These are phyloP conservation scores for Rhizoctonia solani DNA, from an alignment of 1,284 basidiomycete genomes.

Conservation along the genomic window DNA sequence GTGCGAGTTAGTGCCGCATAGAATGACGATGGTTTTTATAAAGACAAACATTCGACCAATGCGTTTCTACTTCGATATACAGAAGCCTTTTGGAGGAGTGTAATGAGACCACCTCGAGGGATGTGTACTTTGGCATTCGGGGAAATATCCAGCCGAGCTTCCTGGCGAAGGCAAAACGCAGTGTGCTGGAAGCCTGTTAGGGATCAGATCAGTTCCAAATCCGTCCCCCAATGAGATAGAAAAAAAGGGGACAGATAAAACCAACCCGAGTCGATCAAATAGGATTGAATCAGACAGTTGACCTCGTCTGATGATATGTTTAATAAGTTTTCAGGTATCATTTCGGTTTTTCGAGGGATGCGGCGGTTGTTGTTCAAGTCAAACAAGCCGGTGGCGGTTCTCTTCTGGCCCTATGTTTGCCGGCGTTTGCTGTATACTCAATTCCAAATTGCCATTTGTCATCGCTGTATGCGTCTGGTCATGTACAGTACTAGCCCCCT, in stretches of 20 bases:
- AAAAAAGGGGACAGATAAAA: constrained; percentile 25
- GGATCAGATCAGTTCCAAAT: not conserved
- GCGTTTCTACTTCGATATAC: constrained; percentile 81
- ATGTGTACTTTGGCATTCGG: constrained; percentile 59
- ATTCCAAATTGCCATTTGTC: not conserved
- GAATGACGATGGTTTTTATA: constrained; percentile 9
- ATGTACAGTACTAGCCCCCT: constrained; percentile 15
- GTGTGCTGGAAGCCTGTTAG: constrained; percentile 77
- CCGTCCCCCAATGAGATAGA: constrained; percentile 31
- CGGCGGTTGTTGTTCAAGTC: constrained; percentile 30
- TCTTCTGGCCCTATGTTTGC: not conserved
- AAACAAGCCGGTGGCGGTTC: constrained; percentile 24
- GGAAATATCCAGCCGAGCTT: constrained; percentile 69
- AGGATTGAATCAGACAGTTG: constrained; percentile 80
- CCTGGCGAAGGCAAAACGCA: constrained; percentile 72
- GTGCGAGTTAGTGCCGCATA: constrained; percentile 14
- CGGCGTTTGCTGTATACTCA: not conserved
- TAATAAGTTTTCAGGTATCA: constrained; percentile 16
- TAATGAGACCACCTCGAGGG: constrained; percentile 78
- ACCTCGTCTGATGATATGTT: constrained; percentile 77
- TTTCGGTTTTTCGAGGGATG: constrained; percentile 19
- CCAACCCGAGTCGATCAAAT: constrained; percentile 76
- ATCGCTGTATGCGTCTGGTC: constrained; percentile 27
- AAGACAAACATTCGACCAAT: constrained; percentile 55
- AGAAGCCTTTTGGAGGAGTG: constrained; percentile 81